Percentiles rank a stretch among this genome's conserved stretches.
Conservation (phyloP, 495 filamentous ascomycete genomes). For the Friedmanniomyces endolithicus region DNA sequence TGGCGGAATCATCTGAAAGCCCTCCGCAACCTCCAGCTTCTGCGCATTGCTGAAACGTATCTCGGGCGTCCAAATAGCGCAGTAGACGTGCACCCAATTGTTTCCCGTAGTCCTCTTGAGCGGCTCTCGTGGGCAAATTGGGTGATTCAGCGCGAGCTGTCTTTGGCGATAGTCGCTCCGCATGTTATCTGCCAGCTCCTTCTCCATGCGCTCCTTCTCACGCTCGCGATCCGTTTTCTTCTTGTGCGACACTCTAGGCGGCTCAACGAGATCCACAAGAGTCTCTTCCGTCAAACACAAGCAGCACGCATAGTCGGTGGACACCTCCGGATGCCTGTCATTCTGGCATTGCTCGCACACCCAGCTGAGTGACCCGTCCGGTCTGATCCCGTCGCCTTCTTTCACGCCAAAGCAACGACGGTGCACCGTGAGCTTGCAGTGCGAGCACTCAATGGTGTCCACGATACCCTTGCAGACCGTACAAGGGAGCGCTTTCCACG, state of each 20-base stretch:
- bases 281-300: slow-evolving; percentile 70
- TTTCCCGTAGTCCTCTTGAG: slow-evolving; percentile 86
- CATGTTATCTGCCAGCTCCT: slow-evolving; percentile 60
- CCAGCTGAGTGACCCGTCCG: slow-evolving; percentile 53
- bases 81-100: slow-evolving; percentile 96
- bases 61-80: slow-evolving; percentile 82
- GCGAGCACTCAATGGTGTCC: slow-evolving; percentile 66
- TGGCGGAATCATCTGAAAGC: slow-evolving; percentile 63
- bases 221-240: slow-evolving; percentile 90
- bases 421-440: slow-evolving; percentile 89
- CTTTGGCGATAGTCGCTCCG: slow-evolving; percentile 67
- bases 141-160: slow-evolving; percentile 70
- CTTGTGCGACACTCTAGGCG: slow-evolving; percentile 69
- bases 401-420: slow-evolving; percentile 79
- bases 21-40: slow-evolving; percentile 71
- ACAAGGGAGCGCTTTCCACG: slow-evolving; percentile 50
- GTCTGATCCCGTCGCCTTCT: slow-evolving; percentile 41
- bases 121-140: slow-evolving; percentile 74
- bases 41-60: slow-evolving; percentile 79
- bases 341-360: slow-evolving; percentile 91
- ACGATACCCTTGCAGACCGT: slow-evolving; percentile 61
- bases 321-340: slow-evolving; percentile 74
- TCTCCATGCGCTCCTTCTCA: slow-evolving; percentile 74
- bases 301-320: slow-evolving; percentile 82
- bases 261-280: slow-evolving; percentile 71